Percentiles rank a stretch among this genome's conserved stretches.
These are phyloP conservation scores for Starmerella bombi DNA, from an alignment of 805 yeast species.

Conservation along the genomic window DNA sequence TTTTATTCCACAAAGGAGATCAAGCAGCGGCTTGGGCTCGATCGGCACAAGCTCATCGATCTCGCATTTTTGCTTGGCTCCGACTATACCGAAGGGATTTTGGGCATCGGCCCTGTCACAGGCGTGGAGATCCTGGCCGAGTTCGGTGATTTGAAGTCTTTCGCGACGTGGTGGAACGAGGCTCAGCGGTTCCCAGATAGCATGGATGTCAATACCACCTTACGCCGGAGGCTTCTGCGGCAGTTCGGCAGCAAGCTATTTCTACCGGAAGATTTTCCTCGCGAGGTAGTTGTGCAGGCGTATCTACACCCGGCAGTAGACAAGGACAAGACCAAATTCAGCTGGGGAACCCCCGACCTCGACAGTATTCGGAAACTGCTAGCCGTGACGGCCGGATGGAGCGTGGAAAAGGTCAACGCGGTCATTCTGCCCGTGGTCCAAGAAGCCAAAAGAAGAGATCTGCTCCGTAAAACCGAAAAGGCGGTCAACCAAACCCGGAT, in stretches of 20 bases:
- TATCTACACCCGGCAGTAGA: slow-evolving; percentile 76
- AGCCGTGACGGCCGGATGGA: slow-evolving; percentile 67
- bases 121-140: slow-evolving; percentile 86
- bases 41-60: slow-evolving; percentile 52
- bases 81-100: slow-evolving; percentile 87
- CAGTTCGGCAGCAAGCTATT: slow-evolving; percentile 46
- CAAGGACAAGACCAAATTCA: slow-evolving; percentile 57
- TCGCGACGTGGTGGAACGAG: slow-evolving; percentile 45
- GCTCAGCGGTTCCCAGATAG: slow-evolving; percentile 30
- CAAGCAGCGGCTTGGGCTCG: slow-evolving; percentile 50
- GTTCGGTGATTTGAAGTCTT: slow-evolving; percentile 39
- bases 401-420: slow-evolving; percentile 59
- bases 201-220: slow-evolving; percentile 30
- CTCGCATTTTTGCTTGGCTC: slow-evolving; percentile 80
- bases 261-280: slow-evolving; percentile 58
- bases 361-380: slow-evolving; percentile 64
- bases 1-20: slow-evolving; percentile 53
- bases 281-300: slow-evolving; percentile 52
- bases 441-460: slow-evolving; percentile 43
- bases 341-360: slow-evolving; percentile 83
- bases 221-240: slow-evolving; percentile 39
- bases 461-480: slow-evolving; percentile 12
- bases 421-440: slow-evolving; percentile 73
- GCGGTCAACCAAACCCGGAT: slow-evolving; percentile 18
- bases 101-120: slow-evolving; percentile 87